These are phyloP conservation scores for Pichia cephalocereana DNA, from an alignment of 805 yeast species.

Conservation along the genomic window DNA sequence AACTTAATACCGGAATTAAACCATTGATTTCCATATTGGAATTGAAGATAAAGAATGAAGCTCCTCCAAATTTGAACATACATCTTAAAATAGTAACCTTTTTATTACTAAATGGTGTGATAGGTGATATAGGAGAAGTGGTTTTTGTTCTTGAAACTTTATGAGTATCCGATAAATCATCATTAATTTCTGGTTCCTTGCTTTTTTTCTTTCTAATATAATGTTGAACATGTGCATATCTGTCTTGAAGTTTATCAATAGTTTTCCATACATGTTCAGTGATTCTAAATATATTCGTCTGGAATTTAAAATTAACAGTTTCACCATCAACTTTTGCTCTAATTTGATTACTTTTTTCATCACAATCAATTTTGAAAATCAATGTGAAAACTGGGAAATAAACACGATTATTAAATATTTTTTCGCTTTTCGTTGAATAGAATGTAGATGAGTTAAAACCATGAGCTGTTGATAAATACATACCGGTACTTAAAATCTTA, in stretches of 20 bases:
- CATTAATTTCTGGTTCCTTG: neutral
- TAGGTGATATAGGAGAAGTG: neutral
- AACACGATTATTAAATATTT: conserved; percentile 46
- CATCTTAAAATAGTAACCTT: conserved; percentile 36
- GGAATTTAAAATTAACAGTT: conserved; percentile 53
- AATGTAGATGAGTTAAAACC: conserved; percentile 44
- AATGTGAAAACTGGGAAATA: conserved; percentile 63
- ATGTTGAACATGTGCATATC: conserved; percentile 12
- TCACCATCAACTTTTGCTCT: conserved; percentile 55
- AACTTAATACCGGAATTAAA: conserved; percentile 41
- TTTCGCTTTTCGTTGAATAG: conserved; percentile 35
- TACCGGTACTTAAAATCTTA: conserved; percentile 56
- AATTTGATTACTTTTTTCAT: conserved; percentile 21
- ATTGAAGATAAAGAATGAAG: conserved; percentile 43
- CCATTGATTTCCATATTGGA: conserved; percentile 34
- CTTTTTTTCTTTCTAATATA: conserved; percentile 1
- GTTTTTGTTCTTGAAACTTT: too few species aligned
- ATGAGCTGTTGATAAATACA: conserved; percentile 63
- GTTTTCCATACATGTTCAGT: conserved; percentile 47
- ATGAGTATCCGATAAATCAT: too few species aligned
- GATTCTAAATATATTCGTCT: conserved; percentile 45
- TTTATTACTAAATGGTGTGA: neutral
- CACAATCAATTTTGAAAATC: conserved; percentile 29
- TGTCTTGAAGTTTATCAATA: conserved; percentile 26
- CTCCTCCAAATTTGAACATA: conserved; percentile 57